Evolutionary conservation across 73 alveolate species (phyloP).

Genomic region (Tetrahymena malaccensis): DNA sequence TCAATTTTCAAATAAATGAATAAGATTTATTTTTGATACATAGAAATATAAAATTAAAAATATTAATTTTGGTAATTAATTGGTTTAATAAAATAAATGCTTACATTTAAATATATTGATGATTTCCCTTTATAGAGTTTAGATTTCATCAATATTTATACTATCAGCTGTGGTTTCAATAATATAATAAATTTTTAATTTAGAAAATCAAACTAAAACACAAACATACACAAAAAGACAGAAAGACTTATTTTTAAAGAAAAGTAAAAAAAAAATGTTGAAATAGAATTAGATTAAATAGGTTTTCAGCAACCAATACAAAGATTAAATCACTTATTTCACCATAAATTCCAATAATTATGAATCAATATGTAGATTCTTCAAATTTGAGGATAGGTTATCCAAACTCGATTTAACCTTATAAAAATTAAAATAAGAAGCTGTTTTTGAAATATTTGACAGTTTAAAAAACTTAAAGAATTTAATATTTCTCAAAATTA

Average conservation of each 20-base stretch:
- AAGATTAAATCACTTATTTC: not conserved
- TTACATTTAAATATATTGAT: no score
- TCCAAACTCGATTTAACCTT: not conserved
- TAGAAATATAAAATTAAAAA: no score
- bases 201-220: no score
- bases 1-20: no score
- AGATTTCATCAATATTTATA: no score
- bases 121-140: no score
- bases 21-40: no score
- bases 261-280: not conserved
- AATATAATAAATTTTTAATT: no score
- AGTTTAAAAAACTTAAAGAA: not conserved
- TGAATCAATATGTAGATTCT: not conserved
- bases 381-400: not conserved
- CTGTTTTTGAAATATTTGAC: not conserved
- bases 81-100: no score
- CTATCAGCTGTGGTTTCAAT: no score
- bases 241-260: not conserved
- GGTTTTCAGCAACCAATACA: not conserved
- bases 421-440: not conserved
- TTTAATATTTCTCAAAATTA: not conserved
- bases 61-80: no score
- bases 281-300: not conserved
- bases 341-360: not conserved
- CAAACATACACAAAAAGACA: not conserved